A percentile compares a stretch with the other conserved stretches of the same genome.
phyloP scores from a whole-genome alignment of 2,329 filamentous ascomycete genomes.

The Truncatella angustata region DNA sequence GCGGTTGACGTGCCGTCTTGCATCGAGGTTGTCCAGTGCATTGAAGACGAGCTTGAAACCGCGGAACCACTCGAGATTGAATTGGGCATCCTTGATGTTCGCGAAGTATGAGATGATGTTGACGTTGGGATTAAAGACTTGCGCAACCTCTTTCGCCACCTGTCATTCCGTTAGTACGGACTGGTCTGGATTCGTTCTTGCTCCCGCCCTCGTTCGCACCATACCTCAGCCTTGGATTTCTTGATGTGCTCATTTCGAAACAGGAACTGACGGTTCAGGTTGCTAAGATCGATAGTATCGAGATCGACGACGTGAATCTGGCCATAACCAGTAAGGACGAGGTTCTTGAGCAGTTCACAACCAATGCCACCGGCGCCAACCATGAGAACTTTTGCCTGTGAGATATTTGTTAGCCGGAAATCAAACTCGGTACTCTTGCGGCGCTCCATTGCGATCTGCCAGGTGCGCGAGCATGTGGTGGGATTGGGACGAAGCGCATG shows the following conservation, averaged over 20 bases:
- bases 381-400: constrained; percentile 81
- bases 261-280: constrained; percentile 95
- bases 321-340: constrained; percentile 87
- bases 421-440: constrained; percentile 3
- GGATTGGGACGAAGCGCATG: no score
- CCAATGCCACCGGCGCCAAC: constrained; percentile 97
- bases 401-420: constrained; percentile 30
- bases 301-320: constrained; percentile 95
- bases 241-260: constrained; percentile 98
- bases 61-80: constrained; percentile 86
- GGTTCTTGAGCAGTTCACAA: constrained; percentile 95
- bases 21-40: constrained; percentile 92
- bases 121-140: constrained; percentile 84
- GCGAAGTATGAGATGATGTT: constrained; percentile 87
- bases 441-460: constrained; percentile 17
- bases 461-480: no score
- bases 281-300: constrained; percentile 96
- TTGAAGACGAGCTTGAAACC: constrained; percentile 89
- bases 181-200: constrained; percentile 3
- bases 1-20: constrained; percentile 89
- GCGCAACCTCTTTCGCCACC: constrained; percentile 90
- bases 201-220: constrained; percentile 28
- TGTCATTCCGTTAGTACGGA: constrained; percentile 36
- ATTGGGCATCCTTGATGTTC: constrained; percentile 88
- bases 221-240: constrained; percentile 87